Evolutionary conservation across 129 eudicot genomes (phyloP).

Genomic region (Helichrysum umbraculigerum): DNA sequence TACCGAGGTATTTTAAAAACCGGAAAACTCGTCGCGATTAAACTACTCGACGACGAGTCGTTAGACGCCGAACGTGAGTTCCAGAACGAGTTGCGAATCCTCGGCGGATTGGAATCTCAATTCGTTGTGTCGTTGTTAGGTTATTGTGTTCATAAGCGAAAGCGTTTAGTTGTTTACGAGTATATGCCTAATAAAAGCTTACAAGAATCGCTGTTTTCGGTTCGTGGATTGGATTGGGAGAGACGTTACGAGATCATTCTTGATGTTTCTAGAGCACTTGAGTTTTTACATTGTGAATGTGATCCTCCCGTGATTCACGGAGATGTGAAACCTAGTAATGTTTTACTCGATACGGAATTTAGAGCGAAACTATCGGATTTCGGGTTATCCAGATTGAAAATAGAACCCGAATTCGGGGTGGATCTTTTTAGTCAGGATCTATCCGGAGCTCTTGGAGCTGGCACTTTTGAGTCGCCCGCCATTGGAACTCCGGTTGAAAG

Average conservation of each 20-base stretch:
- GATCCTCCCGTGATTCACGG: conserved; percentile 99
- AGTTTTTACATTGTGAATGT: conserved; percentile 79
- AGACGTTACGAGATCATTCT: conserved; percentile 60
- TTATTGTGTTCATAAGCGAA: conserved; percentile 64
- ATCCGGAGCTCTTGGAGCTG: conserved; percentile 48
- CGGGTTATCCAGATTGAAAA: conserved; percentile 79
- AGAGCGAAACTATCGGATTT: conserved; percentile 92
- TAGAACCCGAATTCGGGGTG: conserved; percentile 69
- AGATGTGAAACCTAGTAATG: conserved; percentile 96
- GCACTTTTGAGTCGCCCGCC: conserved; percentile 44
- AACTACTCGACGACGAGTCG: conserved; percentile 62
- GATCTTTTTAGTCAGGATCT: conserved; percentile 91
- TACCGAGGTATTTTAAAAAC: conserved; percentile 68
- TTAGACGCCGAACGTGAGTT: conserved; percentile 72
- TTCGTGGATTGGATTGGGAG: conserved; percentile 54
- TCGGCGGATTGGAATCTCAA: conserved; percentile 67
- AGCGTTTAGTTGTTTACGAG: conserved; percentile 79
- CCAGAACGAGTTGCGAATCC: conserved; percentile 76
- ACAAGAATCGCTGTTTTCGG: conserved; percentile 74
- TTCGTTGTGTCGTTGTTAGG: conserved; percentile 74
- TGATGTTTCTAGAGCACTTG: conserved; percentile 77
- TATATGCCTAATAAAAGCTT: conserved; percentile 91
- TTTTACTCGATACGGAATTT: conserved; percentile 77
- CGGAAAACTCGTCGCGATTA: conserved; percentile 84
- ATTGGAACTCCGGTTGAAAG: conserved; percentile 57